Evolutionary conservation across 148 eudicot genomes (phyloP).

Genomic region (Polygonum maritimum): DNA sequence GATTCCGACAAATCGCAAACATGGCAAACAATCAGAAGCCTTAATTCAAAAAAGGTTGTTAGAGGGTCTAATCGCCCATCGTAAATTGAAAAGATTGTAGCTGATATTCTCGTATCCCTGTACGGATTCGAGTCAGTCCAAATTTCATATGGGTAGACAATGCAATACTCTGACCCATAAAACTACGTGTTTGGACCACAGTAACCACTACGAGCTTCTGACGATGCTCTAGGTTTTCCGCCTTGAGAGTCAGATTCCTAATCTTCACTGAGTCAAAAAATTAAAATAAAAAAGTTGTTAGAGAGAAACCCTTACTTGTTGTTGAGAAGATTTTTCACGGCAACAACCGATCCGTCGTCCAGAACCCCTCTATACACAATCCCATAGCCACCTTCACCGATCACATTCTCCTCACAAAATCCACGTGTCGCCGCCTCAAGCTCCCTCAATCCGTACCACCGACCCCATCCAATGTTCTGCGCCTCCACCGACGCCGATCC

Average conservation of each 20-base stretch:
- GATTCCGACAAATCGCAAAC: not conserved
- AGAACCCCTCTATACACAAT: slow-evolving; percentile 73
- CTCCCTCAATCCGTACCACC: slow-evolving; percentile 75
- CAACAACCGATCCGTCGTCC: slow-evolving; percentile 72
- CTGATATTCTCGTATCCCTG: too few relatives aligned
- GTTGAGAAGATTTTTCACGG: slow-evolving; percentile 72
- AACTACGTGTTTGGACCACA: too few relatives aligned
- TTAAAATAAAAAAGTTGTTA: too few relatives aligned
- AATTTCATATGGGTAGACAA: too few relatives aligned
- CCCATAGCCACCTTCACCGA: slow-evolving; percentile 94
- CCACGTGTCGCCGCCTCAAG: slow-evolving; percentile 67
- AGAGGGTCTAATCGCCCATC: too few relatives aligned
- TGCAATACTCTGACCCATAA: too few relatives aligned
- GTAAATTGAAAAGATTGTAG: too few relatives aligned
- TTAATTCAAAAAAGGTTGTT: not conserved
- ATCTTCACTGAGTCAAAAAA: too few relatives aligned
- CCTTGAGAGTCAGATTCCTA: too few relatives aligned
- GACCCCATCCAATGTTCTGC: slow-evolving; percentile 71
- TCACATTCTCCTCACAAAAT: slow-evolving; percentile 52
- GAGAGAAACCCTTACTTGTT: slow-evolving; percentile 41
- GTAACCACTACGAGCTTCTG: too few relatives aligned
- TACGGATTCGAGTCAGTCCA: too few relatives aligned
- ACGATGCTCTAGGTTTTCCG: too few relatives aligned
- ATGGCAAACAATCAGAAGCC: not conserved
- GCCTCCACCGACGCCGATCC: slow-evolving; percentile 27